Base-by-base conservation (phyloP, 2,329 filamentous ascomycete genomes). In the Ophiostoma fasciatum region DNA sequence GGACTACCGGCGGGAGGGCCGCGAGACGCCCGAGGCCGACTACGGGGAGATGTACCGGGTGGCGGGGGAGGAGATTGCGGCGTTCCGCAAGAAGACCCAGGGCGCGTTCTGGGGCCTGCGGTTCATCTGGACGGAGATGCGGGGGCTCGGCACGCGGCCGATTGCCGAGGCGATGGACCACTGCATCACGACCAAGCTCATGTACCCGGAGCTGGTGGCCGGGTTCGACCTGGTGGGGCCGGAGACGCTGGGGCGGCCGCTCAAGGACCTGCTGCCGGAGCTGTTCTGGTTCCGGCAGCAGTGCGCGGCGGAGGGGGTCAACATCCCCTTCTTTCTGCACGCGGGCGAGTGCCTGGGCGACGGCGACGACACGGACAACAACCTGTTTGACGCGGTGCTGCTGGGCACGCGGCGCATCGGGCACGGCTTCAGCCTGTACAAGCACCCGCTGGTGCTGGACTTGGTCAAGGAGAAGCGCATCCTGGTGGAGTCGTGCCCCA, bases 281-380 rank as follows among this genome's bases (percentile, higher is more conserved):
- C 62, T 96, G 0, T 88, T 94, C 56, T 94, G 84, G 84, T 94
- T 96, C 66, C 77, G 78, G 45, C 87, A 88, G 55, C 73, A 79
- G 48, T 94, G 85, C 53, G 71, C 73, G 1, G 68, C 82, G 50
- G 78, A 84, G 49, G 74, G 71, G 3, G 71, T 94, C 26, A 74
- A 84, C 33, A 75, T 98, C 9, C 88, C 88, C 1, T 94, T 94
- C 62, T 93, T 93, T 63, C 92, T 96, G 62, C 87, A 94, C 54
- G 87, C 88, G 0, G 88, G 87, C 45, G 87, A 94, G 58, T 83
- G 76, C 23, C 71, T 93, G 1, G 84, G 83, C 18, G 60, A 64
- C 42, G 85, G 84, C 20, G 77, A 75, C 46, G 66, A 64, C 15
- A 78, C 80, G 0, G 87, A 94, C 49, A 49, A 60, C 42, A 94